Base-by-base conservation (phyloP, 192 early-diverging fungal species). In the Dissophora ornata region DNA sequence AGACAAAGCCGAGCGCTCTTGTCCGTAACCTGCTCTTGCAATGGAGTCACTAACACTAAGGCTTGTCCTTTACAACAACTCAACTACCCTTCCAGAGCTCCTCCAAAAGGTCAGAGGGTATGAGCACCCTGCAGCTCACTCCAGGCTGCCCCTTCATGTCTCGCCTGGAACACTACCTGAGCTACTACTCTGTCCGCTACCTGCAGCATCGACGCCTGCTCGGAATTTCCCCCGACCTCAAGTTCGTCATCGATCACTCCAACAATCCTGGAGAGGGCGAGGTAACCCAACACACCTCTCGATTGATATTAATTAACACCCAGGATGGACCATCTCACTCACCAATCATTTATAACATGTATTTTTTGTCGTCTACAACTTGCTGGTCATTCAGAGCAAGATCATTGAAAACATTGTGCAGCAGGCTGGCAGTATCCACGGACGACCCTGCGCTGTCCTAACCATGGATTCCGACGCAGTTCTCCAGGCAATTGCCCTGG, bases 211-310 rank as follows among this genome's bases (percentile, higher is more conserved):
- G 73, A 28, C 73, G 58, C 1, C 18, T 16, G 0, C 49, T 66
- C 8, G 58, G 69, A 11, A 70, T 71, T 13, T 71, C 79, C 2
- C 79, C 79, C 2, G 67, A 80, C 36, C 69, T 80, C 56, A 80
- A 70, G 50, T 80, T 80, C 53, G 63, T 80, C 7, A 71, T 80
- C 49, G 79, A 80, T 32, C 68, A 71, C 41, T 70, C 79, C 3
- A 71, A 66, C 55, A 71, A 70, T 18, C 79, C 79, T 8, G 79
- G 79, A 5, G 79, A 80, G 30, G 79, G 79, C 30, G 79, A 80
- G 63, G 79, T 80, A 70, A 36, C 12, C 22, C 33, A 36, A 40
- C 28, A n/a, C 30, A 19, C 19, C 29, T 38, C 11, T 54, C 16
- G n/a, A 33, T 36, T 7, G 38, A 21, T 57, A 9, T 38, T 12